Percentiles rank a stretch among this genome's conserved stretches.
phyloP scores from a whole-genome alignment of 352 stramenopile genomes.

The Globisporangium emineosum region DNA sequence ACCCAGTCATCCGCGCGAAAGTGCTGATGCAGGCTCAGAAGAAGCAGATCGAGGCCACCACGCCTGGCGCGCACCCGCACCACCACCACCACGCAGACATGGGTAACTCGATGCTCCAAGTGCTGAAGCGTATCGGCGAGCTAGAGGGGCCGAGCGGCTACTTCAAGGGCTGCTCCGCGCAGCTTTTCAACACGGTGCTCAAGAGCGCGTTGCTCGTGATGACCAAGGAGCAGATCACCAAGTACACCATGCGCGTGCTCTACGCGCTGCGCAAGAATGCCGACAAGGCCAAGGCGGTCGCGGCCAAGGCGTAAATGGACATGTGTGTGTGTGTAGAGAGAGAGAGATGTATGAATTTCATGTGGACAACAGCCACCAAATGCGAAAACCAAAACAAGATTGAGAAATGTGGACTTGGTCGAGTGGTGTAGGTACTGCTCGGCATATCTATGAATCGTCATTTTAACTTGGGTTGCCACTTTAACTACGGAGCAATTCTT shows the following conservation, averaged over 20 bases:
- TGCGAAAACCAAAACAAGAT: not conserved
- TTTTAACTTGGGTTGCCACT: not conserved
- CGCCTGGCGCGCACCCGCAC: constrained; percentile 15
- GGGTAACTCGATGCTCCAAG: constrained; percentile 61
- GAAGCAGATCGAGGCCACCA: constrained; percentile 34
- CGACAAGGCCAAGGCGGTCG: constrained; percentile 9
- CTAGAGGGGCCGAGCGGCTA: constrained; percentile 53
- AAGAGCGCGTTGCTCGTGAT: constrained; percentile 83
- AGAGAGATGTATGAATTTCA: not conserved
- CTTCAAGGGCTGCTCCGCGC: constrained; percentile 76
- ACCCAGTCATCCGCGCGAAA: constrained; percentile 87
- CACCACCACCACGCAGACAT: constrained; percentile 45
- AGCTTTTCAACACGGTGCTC: constrained; percentile 81
- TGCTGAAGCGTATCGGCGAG: constrained; percentile 64
- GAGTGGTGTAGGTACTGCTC: not conserved
- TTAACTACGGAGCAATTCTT: not conserved
- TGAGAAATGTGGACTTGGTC: not conserved
- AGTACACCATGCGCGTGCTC: constrained; percentile 69
- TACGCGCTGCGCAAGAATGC: constrained; percentile 53
- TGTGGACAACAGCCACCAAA: not conserved
- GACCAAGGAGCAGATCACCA: constrained; percentile 83
- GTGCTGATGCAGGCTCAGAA: constrained; percentile 84
- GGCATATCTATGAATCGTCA: not conserved
- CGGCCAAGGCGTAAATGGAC: constrained; percentile 8
- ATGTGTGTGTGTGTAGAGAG: not conserved